Conservation (phyloP, 164 flowering plant species). For the Aristolochia californica region DNA sequence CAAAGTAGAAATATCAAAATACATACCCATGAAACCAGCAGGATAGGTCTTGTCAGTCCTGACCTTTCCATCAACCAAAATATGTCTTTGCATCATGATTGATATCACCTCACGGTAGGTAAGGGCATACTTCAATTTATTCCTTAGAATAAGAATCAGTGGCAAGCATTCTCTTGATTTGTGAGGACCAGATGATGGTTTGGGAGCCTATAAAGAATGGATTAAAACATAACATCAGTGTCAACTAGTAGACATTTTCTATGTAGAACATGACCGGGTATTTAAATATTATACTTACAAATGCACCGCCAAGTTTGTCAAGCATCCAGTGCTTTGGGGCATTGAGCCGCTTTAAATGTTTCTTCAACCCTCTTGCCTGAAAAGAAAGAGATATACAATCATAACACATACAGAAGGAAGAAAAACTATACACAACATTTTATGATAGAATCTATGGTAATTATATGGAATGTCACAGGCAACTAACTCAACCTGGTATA, state of each 20-base stretch:
- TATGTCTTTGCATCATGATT: constrained; percentile 51
- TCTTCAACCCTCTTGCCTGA: constrained; percentile 62
- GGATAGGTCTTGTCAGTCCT: constrained; percentile 62
- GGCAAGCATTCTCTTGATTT: constrained; percentile 59
- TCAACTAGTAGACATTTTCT: neutral
- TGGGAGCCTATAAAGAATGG: constrained; percentile 36
- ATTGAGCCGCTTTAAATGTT: constrained; percentile 70
- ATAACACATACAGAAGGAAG: neutral
- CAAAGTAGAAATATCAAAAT: neutral
- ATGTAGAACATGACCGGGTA: neutral
- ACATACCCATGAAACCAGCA: constrained; percentile 56
- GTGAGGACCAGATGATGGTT: constrained; percentile 67
- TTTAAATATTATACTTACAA: constrained; percentile 26
- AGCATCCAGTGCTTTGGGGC: constrained; percentile 71
- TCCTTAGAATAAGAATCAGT: constrained; percentile 38
- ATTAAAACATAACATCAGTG: neutral
- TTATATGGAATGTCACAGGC: too few species aligned
- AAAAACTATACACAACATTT: too few species aligned
- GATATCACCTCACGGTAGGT: constrained; percentile 48
- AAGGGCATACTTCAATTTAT: constrained; percentile 51
- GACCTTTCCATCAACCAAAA: constrained; percentile 51
- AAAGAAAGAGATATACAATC: neutral
- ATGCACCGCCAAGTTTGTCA: constrained; percentile 64
- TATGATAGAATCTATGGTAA: too few species aligned
- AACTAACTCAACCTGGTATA: too few species aligned